Percentiles rank a stretch among this genome's conserved stretches.
Conservation (phyloP, 148 eudicot species). For the Vaccinium darrowii region DNA sequence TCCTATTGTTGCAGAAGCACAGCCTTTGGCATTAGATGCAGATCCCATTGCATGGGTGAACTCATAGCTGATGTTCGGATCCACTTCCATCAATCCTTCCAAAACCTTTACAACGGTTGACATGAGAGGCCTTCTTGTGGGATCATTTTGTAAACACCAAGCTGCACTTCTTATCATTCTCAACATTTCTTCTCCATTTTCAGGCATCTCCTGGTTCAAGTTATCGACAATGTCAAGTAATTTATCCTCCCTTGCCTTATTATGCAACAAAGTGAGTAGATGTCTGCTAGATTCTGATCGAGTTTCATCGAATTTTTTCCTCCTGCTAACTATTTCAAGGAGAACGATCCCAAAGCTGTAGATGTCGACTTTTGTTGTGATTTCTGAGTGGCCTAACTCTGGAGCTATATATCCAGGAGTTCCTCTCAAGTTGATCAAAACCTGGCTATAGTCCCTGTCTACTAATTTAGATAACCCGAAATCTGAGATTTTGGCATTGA, state of each 20-base stretch:
- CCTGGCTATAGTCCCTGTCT: background rate
- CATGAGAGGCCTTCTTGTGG: constrained; percentile 3
- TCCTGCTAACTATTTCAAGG: constrained; percentile 10
- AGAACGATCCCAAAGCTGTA: constrained; percentile 16
- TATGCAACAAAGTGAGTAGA: background rate
- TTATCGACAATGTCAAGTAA: constrained; percentile 5
- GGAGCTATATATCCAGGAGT: constrained; percentile 20
- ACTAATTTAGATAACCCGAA: constrained; percentile 12
- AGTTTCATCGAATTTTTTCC: constrained; percentile 4
- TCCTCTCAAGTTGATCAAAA: background rate
- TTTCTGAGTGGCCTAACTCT: background rate
- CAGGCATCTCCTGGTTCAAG: background rate
- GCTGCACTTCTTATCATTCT: constrained; percentile 11
- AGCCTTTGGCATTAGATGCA: background rate
- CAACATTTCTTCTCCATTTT: background rate
- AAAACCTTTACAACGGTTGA: constrained; percentile 18
- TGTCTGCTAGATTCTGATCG: constrained; percentile 3
- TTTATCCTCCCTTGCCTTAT: constrained; percentile 1
- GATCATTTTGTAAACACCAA: constrained; percentile 17
- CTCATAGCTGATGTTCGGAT: background rate
- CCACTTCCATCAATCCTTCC: constrained; percentile 20
- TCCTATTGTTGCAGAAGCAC: background rate
- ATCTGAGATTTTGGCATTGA: constrained; percentile 13
- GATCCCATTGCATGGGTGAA: constrained; percentile 5
- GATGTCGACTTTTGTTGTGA: constrained; percentile 5